Base-by-base conservation (phyloP, 495 filamentous ascomycete genomes). In the Bombardia bombarda region DNA sequence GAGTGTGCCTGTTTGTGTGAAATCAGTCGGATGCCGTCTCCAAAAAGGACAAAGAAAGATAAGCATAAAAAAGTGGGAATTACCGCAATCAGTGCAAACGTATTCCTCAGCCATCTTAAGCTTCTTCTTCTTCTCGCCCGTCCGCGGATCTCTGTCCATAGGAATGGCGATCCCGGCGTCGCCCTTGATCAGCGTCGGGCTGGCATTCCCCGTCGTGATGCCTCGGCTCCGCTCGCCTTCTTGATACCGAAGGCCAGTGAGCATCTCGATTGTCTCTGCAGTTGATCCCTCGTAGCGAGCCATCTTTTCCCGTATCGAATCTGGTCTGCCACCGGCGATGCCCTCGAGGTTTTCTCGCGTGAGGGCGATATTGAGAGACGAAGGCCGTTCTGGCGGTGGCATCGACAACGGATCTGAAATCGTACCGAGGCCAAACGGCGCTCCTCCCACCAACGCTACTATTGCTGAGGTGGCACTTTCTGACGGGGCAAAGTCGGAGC, bases 41-140 rank as follows among this genome's bases (percentile, higher is more conserved):
- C 13, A 7, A 23, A 13, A n/a, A 22, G 3, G 3, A 21, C 32
- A 62, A 17, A 10, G 22, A n/a, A n/a, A n/a, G n/a, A n/a, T n/a
- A n/a, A n/a, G n/a, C n/a, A n/a, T n/a, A n/a, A n/a, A n/a, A n/a
- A n/a, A n/a, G 36, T 5, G 14, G 12, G 34, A 50, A 65, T 33
- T 62, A 63, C 90, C 92, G 66, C 92, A 98, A 62, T 97, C 92
- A 10, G 86, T 87, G 61, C 92, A 98, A 24, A 94, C 86, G 61
- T 97, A 95, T 67, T 97, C 92, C 51, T 93, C 90, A 5, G 84
- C 79, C 38, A 88, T 68, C 66, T 95, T 96, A 26, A 87, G 63
- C 57, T 94, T 90, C 67, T 94, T 92, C 64, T 80, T 82, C 56
- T 94, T 86, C 42, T 94, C 89, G 1, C 73, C 78, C 20, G 78